Percentiles rank a stretch among this genome's conserved stretches.
Evolutionary conservation across 306 rosid genomes (phyloP).

Genomic region (Vigna mungo): DNA sequence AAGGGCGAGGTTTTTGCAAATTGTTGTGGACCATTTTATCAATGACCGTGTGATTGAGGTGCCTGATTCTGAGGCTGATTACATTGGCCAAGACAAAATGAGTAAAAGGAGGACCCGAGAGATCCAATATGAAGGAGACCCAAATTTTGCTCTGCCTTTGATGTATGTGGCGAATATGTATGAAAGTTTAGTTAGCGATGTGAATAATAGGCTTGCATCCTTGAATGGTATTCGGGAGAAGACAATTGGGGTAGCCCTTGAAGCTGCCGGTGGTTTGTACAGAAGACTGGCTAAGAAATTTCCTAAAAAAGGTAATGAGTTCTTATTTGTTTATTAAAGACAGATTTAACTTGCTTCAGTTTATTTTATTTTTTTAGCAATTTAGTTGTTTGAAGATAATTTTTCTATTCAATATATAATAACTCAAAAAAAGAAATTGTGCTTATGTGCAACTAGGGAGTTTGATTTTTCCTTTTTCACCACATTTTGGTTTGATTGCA

Average conservation of each 20-base stretch:
- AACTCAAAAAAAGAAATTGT: not conserved
- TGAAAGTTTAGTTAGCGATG: constrained; percentile 77
- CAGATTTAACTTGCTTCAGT: not conserved
- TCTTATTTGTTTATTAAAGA: not conserved
- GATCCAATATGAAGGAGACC: constrained; percentile 82
- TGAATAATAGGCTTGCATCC: constrained; percentile 82
- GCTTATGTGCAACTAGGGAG: not conserved
- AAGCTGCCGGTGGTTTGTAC: constrained; percentile 98
- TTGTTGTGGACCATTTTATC: constrained; percentile 86
- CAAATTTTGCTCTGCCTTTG: constrained; percentile 75
- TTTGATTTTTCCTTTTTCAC: not conserved
- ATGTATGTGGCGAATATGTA: constrained; percentile 99
- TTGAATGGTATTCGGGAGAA: constrained; percentile 88
- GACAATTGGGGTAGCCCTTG: constrained; percentile 95
- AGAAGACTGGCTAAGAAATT: constrained; percentile 90
- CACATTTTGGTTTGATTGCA: constrained; percentile 9
- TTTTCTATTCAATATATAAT: not conserved
- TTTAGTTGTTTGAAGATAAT: constrained; percentile 7
- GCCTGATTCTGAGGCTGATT: constrained; percentile 72
- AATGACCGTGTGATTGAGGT: constrained; percentile 62
- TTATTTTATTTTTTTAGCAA: not conserved
- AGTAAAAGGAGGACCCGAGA: constrained; percentile 84
- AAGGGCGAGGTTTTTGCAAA: constrained; percentile 81
- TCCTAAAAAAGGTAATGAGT: constrained; percentile 78
- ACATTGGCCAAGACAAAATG: constrained; percentile 68